phyloP scores from a whole-genome alignment of 768 basidiomycete genomes.

The Phanerodontia chrysosporium region DNA sequence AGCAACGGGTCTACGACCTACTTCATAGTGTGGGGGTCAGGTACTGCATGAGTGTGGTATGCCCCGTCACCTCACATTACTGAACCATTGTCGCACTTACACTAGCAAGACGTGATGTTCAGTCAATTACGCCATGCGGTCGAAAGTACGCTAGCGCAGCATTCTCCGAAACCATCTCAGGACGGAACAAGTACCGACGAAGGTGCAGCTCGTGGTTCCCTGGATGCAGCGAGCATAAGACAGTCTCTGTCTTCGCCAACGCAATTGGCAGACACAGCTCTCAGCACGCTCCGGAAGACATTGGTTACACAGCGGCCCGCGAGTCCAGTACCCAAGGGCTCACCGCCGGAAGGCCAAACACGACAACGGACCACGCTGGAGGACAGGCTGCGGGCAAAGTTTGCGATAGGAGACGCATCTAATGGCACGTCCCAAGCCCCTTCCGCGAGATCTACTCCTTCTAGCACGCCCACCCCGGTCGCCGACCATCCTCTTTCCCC shows the following conservation, averaged over 20 bases:
- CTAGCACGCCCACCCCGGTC: slow-evolving; percentile 23
- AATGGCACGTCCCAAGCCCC: slow-evolving; percentile 36
- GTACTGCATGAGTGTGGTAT: neutral
- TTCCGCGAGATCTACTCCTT: slow-evolving; percentile 41
- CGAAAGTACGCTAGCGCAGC: slow-evolving; percentile 54
- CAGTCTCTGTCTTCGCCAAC: slow-evolving; percentile 43
- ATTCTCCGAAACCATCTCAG: slow-evolving; percentile 33
- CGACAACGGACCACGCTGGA: slow-evolving; percentile 58
- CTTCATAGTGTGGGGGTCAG: too few relatives aligned
- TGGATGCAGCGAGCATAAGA: slow-evolving; percentile 14
- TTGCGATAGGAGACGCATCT: slow-evolving; percentile 54
- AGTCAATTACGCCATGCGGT: slow-evolving; percentile 70
- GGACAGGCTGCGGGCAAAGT: slow-evolving; percentile 69
- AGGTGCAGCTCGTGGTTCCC: slow-evolving; percentile 21
- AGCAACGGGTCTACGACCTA: too few relatives aligned
- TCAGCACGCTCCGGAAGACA: slow-evolving; percentile 61
- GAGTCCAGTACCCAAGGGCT: slow-evolving; percentile 31
- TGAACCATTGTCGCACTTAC: neutral
- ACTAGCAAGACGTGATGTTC: slow-evolving; percentile 48
- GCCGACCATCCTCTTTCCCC: slow-evolving; percentile 27
- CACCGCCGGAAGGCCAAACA: slow-evolving; percentile 20
- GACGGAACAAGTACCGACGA: slow-evolving; percentile 22
- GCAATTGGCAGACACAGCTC: slow-evolving; percentile 58
- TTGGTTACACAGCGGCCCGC: slow-evolving; percentile 47
- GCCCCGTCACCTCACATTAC: neutral